These are phyloP conservation scores for Mycena pura DNA, from an alignment of 768 basidiomycete genomes.

Conservation along the genomic window DNA sequence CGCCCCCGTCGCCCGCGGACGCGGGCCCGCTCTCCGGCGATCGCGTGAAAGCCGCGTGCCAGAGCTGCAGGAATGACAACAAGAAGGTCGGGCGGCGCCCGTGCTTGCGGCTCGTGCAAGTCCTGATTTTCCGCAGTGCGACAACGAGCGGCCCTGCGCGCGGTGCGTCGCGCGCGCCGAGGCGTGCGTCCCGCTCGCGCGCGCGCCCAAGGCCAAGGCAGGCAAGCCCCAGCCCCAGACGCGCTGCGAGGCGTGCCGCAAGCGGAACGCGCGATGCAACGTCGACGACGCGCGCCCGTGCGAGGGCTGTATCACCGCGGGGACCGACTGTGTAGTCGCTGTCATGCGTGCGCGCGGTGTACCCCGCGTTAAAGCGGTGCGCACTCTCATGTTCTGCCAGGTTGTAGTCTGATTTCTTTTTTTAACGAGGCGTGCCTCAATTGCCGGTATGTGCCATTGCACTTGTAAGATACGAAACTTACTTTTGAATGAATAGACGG, in stretches of 20 bases:
- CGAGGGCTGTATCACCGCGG: slow-evolving; percentile 9
- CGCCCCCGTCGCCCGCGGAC: no score
- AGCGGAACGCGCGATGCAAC: slow-evolving; percentile 21
- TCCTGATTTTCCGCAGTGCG: slow-evolving; percentile 50
- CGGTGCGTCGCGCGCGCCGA: slow-evolving; percentile 62
- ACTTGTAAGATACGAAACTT: no score
- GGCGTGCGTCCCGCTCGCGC: slow-evolving; percentile 62
- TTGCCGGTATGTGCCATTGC: slow-evolving; percentile 52
- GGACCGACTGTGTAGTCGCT: slow-evolving; percentile 13
- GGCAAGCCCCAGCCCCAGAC: slow-evolving; percentile 62
- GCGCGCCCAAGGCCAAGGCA: slow-evolving; percentile 64
- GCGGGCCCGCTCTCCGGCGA: slow-evolving; percentile 49
- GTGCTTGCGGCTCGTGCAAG: background rate
- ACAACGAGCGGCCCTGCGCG: slow-evolving; percentile 66
- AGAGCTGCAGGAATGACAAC: slow-evolving; percentile 66
- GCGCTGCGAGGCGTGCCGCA: slow-evolving; percentile 56
- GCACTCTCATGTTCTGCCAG: slow-evolving; percentile 29
- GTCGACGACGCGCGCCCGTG: slow-evolving; percentile 16
- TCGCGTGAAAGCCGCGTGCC: slow-evolving; percentile 65
- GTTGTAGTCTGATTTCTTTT: slow-evolving; percentile 17
- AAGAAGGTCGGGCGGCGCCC: slow-evolving; percentile 55
- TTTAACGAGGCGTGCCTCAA: slow-evolving; percentile 58
- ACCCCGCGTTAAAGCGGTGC: slow-evolving; percentile 65
- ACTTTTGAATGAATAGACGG: slow-evolving; percentile 47
- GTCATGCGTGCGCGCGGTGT: slow-evolving; percentile 53